Conservation (phyloP, 352 stramenopile species). For the Elongisporangium senticosum region DNA sequence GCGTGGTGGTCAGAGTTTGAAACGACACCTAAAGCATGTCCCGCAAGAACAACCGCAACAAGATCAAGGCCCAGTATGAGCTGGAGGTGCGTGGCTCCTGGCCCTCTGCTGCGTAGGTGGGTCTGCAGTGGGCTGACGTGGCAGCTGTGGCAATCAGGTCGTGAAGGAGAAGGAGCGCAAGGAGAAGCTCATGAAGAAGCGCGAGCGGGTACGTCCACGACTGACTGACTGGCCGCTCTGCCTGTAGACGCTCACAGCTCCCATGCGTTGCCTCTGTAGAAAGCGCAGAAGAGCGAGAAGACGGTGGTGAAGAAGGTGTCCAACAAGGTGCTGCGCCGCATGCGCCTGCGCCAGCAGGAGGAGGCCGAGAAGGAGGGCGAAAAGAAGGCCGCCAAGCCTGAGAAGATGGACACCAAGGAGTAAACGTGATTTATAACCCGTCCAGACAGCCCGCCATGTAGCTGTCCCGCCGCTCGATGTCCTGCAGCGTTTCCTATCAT, state of each 20-base stretch:
- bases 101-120: neutral
- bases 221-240: neutral
- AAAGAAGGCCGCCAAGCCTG: constrained; percentile 19
- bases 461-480: constrained; percentile 59
- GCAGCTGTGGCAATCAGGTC: constrained; percentile 9
- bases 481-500: constrained; percentile 57
- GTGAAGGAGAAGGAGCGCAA: constrained; percentile 57
- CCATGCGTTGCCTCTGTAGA: constrained; percentile 14
- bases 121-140: neutral
- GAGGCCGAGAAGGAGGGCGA: constrained; percentile 47
- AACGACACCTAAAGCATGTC: constrained; percentile 29
- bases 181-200: constrained; percentile 69
- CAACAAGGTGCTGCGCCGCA: constrained; percentile 63
- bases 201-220: constrained; percentile 36
- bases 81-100: constrained; percentile 33
- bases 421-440: constrained; percentile 37
- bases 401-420: constrained; percentile 58
- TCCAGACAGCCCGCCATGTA: constrained; percentile 66
- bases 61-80: constrained; percentile 79
- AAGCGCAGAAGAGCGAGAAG: constrained; percentile 56
- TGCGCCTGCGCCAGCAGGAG: constrained; percentile 51
- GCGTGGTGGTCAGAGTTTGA: neutral
- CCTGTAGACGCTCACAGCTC: neutral
- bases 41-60: constrained; percentile 75
- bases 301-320: constrained; percentile 62